Evolutionary conservation across 805 yeast species (phyloP), one percentile per base, ranked within the genome.

Genomic region (Starmerella bombi): DNA sequence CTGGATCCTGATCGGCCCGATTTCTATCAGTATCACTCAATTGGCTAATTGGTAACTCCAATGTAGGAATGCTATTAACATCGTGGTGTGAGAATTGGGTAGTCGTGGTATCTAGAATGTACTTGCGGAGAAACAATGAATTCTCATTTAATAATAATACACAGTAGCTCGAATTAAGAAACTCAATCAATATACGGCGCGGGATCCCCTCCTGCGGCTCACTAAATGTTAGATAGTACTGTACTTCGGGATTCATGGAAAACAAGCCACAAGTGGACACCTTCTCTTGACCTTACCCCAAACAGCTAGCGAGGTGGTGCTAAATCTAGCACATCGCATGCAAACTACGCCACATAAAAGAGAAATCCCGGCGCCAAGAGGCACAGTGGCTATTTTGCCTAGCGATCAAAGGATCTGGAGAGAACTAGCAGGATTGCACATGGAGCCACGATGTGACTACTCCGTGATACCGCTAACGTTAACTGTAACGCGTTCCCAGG

Each of bases 111-210:
- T 17, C 12, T 20, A 30, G 3, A 10, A 7, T 3, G 12, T 23
- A 19, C 17, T 28, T 15, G 8, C 14, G 25, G 15, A 40, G 18
- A 4, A 18, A 23, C 4, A 34, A 27, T 3, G 35, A 40, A 12
- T 4, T 15, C 12, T 40, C 42, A 30, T 36, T 40, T 14, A 43
- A 30, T 14, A 43, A 36, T 4, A 43, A 15, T 2, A 43, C 32
- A 9, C 42, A 33, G 18, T 36, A 22, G 8, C 16, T 12, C 7
- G 32, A 15, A 3, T 19, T 34, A 3, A 16, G 36, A 19, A 37
- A 37, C 5, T 20, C 19, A 5, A 43, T 18, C 12, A 22, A 18
- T 12, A 43, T 20, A 7, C 47, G 35, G 12, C 35, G 21, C 2
- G 40, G 34, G 6, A 36, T 38, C 4, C 28, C 34, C 2, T 27